A percentile compares a stretch with the other conserved stretches of the same genome.
phyloP scores from a whole-genome alignment of 306 rosid genomes.

The Carpinus viminea region DNA sequence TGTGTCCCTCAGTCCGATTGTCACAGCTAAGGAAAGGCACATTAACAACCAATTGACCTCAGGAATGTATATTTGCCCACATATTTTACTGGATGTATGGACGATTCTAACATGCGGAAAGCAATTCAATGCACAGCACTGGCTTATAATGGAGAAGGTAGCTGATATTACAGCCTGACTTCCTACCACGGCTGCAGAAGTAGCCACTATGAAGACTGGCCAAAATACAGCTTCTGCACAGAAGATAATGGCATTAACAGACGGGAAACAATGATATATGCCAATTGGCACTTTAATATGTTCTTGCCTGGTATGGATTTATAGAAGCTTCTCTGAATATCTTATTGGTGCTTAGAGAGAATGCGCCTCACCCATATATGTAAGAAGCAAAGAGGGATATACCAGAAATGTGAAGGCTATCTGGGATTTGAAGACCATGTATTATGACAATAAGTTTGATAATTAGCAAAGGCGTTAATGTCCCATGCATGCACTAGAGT shows the following conservation, averaged over 20 bases:
- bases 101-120: constrained; percentile 63
- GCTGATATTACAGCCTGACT: constrained; percentile 79
- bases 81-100: constrained; percentile 65
- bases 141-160: constrained; percentile 69
- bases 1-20: constrained; percentile 65
- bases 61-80: constrained; percentile 79
- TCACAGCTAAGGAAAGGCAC: constrained; percentile 68
- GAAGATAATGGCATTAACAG: neutral
- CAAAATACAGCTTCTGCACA: constrained; percentile 71
- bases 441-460: constrained; percentile 1
- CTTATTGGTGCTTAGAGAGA: constrained; percentile 69
- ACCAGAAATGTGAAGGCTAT: constrained; percentile 70
- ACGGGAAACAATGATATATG: neutral
- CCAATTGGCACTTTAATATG: constrained; percentile 13
- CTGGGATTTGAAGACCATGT: constrained; percentile 44
- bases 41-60: constrained; percentile 77
- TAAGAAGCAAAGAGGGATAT: constrained; percentile 66
- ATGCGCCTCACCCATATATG: constrained; percentile 86
- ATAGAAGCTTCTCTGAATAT: constrained; percentile 71
- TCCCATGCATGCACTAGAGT: constrained; percentile 1
- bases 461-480: neutral
- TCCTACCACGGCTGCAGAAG: constrained; percentile 62
- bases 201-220: constrained; percentile 76
- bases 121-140: constrained; percentile 66
- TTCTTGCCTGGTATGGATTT: constrained; percentile 70